Evolutionary conservation across 495 filamentous ascomycete genomes (phyloP).

Genomic region (Penicillium taxi): DNA sequence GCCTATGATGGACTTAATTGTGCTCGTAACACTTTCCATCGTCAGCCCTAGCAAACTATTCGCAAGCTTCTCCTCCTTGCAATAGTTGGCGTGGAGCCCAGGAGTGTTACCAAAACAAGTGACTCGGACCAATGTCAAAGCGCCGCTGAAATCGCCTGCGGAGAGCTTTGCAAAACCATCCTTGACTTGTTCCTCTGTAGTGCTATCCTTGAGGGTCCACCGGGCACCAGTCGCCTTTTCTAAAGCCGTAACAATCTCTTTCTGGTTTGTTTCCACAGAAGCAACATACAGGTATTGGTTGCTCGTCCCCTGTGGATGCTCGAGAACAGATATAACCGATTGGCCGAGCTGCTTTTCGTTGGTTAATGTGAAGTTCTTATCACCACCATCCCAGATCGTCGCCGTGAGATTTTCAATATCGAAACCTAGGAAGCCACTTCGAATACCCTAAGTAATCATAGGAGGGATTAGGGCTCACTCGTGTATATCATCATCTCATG

Average conservation of each 20-base stretch:
- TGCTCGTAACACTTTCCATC: slow-evolving; percentile 21
- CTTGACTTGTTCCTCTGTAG: slow-evolving; percentile 19
- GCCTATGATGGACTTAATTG: slow-evolving; percentile 19
- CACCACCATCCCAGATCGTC: slow-evolving; percentile 39
- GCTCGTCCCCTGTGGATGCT: slow-evolving; percentile 30
- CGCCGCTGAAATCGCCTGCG: slow-evolving; percentile 30
- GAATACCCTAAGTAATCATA: slow-evolving; percentile 20
- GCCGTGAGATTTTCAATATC: slow-evolving; percentile 33
- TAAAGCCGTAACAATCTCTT: slow-evolving; percentile 35
- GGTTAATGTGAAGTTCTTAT: slow-evolving; percentile 28
- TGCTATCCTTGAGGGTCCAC: slow-evolving; percentile 31
- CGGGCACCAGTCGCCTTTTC: slow-evolving; percentile 34
- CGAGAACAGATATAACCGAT: slow-evolving; percentile 33
- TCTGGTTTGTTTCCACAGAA: slow-evolving; percentile 38
- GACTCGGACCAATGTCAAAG: slow-evolving; percentile 21
- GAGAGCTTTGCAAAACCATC: slow-evolving; percentile 23
- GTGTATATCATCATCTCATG: not conserved
- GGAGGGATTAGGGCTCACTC: too few relatives aligned
- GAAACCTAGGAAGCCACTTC: slow-evolving; percentile 39
- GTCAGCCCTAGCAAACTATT: slow-evolving; percentile 27
- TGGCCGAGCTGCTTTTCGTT: slow-evolving; percentile 33
- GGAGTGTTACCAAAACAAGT: slow-evolving; percentile 19
- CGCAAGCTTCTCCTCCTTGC: slow-evolving; percentile 16
- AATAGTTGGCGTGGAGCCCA: slow-evolving; percentile 24
- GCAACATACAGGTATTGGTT: slow-evolving; percentile 44